These are phyloP conservation scores for Pleurotus giganteus DNA, from an alignment of 768 basidiomycete species.

Conservation along the genomic window DNA sequence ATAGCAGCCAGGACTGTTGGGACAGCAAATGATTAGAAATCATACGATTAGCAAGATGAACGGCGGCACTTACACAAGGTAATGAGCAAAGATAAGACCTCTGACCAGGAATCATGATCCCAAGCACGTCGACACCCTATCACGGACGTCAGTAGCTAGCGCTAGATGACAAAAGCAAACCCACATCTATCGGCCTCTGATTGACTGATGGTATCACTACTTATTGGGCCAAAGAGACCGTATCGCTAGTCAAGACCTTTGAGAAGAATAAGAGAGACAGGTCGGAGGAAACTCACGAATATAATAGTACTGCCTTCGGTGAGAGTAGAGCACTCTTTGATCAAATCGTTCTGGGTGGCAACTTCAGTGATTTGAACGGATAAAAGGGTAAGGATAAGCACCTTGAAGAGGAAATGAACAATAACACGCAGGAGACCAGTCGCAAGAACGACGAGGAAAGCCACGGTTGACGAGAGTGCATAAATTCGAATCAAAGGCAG, in stretches of 20 bases:
- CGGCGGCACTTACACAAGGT: constrained; percentile 46
- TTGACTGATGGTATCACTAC: constrained; percentile 24
- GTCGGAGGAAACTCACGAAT: constrained; percentile 29
- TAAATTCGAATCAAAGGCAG: constrained; percentile 51
- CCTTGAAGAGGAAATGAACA: constrained; percentile 70
- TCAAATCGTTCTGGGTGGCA: constrained; percentile 47
- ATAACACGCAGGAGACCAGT: constrained; percentile 55
- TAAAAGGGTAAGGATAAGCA: constrained; percentile 18
- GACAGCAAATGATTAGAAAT: too few relatives aligned
- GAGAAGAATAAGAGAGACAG: neutral
- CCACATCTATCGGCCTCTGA: constrained; percentile 47
- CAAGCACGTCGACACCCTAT: constrained; percentile 64
- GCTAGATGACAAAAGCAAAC: constrained; percentile 15
- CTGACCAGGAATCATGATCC: constrained; percentile 63
- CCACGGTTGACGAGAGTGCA: constrained; percentile 47
- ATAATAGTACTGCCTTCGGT: constrained; percentile 32
- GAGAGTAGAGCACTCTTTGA: constrained; percentile 50
- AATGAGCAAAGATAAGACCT: constrained; percentile 63
- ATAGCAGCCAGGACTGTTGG: constrained; percentile 56
- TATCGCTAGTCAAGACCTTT: constrained; percentile 29
- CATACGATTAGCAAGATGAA: neutral
- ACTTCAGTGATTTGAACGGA: neutral
- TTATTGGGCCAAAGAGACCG: constrained; percentile 53
- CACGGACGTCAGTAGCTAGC: neutral
- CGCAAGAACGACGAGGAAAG: constrained; percentile 47